phyloP scores from a whole-genome alignment of 345 rosid species.

The Eucalyptus curtisii region DNA sequence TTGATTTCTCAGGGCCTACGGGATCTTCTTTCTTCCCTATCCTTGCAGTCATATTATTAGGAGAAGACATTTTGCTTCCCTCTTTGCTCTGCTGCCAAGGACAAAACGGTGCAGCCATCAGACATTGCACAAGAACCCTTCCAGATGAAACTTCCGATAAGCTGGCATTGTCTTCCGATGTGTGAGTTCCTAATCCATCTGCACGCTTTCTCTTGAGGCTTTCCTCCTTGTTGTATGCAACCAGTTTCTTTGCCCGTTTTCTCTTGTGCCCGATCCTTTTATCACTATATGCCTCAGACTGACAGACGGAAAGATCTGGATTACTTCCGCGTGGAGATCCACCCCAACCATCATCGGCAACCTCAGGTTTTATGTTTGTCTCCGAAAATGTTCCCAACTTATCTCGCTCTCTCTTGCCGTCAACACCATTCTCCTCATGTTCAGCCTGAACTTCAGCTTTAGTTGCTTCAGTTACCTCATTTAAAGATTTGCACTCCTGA shows the following conservation, averaged over 20 bases:
- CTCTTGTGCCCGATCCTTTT: not conserved
- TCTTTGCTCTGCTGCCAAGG: not conserved
- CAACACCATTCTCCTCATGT: not conserved
- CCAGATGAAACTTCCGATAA: not conserved
- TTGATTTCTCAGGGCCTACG: not conserved
- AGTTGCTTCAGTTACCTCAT: not conserved
- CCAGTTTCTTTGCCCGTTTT: conserved; percentile 3
- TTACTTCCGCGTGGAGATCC: not conserved
- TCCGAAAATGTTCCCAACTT: conserved; percentile 1
- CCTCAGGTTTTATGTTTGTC: not conserved
- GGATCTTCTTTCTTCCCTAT: conserved; percentile 11
- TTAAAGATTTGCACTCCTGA: not conserved
- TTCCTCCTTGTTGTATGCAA: not conserved
- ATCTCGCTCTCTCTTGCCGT: not conserved
- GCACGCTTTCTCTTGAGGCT: not conserved
- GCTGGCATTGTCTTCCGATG: not conserved
- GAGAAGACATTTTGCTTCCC: not conserved
- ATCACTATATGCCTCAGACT: not conserved
- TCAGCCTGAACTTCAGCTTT: not conserved
- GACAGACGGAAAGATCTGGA: not conserved
- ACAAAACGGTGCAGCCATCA: conserved; percentile 11
- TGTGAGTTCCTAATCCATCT: not conserved
- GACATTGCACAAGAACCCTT: conserved; percentile 14
- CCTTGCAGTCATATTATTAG: conserved; percentile 6
- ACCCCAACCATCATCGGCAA: not conserved